Percentiles rank a stretch among this genome's conserved stretches.
These are phyloP conservation scores for Eucalyptus pumila DNA, from an alignment of 345 rosid genomes.

Conservation along the genomic window DNA sequence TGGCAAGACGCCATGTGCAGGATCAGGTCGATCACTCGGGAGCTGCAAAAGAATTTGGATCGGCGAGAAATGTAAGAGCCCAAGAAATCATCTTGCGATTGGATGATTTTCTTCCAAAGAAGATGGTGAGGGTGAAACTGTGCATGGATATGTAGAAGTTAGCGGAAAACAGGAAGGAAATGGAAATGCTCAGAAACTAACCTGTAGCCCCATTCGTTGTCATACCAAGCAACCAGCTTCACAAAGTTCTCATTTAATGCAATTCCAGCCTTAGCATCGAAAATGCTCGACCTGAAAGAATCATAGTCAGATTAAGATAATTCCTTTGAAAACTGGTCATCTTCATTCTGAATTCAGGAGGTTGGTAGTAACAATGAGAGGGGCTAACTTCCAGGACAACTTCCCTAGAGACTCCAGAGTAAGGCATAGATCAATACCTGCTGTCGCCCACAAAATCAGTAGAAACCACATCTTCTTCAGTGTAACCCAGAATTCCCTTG, in stretches of 20 bases:
- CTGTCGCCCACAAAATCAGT: constrained; percentile 70
- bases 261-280: constrained; percentile 85
- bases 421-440: constrained; percentile 22
- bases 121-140: not conserved
- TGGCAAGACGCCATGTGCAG: constrained; percentile 19
- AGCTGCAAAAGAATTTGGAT: constrained; percentile 10
- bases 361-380: not conserved
- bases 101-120: not conserved
- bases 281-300: constrained; percentile 55
- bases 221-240: constrained; percentile 66
- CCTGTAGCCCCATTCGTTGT: constrained; percentile 87
- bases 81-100: not conserved
- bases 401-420: not conserved
- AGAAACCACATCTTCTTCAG: constrained; percentile 69
- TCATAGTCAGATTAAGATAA: not conserved
- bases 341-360: not conserved
- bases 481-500: constrained; percentile 72
- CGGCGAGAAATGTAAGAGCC: not conserved
- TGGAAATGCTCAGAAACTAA: not conserved
- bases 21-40: constrained; percentile 62
- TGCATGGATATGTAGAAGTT: not conserved
- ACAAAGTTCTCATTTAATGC: constrained; percentile 48
- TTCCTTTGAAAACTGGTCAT: not conserved
- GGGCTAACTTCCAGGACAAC: not conserved
- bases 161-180: not conserved